Evolutionary conservation across 371 early-diverging fungal species (phyloP), one percentile per base, ranked within the genome.

Genomic region (Mortierella sp.): DNA sequence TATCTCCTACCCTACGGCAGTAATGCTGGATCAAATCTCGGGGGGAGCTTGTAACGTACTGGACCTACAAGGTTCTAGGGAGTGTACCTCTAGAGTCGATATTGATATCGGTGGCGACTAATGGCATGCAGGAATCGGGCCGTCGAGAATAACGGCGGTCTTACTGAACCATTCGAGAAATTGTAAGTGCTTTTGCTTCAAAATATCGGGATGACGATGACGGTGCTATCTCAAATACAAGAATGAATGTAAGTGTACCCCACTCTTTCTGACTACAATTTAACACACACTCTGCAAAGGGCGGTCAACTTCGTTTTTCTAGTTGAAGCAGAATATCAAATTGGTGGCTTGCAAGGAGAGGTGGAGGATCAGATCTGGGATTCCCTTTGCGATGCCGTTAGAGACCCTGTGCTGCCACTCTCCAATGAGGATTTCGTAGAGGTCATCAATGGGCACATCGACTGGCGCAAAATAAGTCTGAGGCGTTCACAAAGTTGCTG

Each of bases 141-240:
- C 5, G 27, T 70, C 44, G 55, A 53, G 54, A 58, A 70, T n/a
- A 70, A 70, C 6, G 63, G 70, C 37, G 63, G 53, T 49, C 42
- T 63, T 26, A 53, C 49, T 2, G 57, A 62, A 41, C 48, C 62
- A 52, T 47, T 47, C 9, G 53, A 61, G 44, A 69, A 62, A 42
- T 27, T 56, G 57, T 56, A 56, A 43, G 56, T 50, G 21, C 42
- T 34, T 19, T 46, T 46, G n/a, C 44, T 50, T 42, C 27, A 15
- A 50, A 50, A 44, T 41, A 14, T 3, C n/a, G n/a, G 37, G 37
- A 60, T 56, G 9, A 3, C 24, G 3, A 6, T n/a, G 3, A 46
- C 56, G 39, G n/a, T 41, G 26, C 21, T 42, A 11, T 50, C 51
- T 19, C 37, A 59, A 55, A 59, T 28, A n/a, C 15, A 2, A 53